Base-by-base conservation (phyloP, 2,329 filamentous ascomycete species). In the Fulvia fulva region DNA sequence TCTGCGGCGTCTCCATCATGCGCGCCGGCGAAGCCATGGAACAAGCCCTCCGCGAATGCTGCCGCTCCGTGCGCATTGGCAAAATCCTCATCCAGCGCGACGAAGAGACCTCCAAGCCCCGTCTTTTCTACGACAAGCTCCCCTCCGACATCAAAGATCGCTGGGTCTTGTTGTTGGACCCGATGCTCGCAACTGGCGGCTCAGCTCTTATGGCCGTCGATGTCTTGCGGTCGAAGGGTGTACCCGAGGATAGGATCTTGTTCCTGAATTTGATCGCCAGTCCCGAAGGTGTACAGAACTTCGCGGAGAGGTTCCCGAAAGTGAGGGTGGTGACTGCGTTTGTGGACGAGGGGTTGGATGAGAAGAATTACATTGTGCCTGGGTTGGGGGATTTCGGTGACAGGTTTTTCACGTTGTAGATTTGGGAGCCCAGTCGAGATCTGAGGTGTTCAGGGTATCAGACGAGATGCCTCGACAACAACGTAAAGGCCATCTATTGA, bases 201-300 rank as follows among this genome's bases (percentile, higher is more conserved):
- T 97, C 92, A 58, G 94, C 94, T 53, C 94, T 91, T 57, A 96
- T 99, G 90, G 94, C 94, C 28, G 92, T 97, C 19, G 90, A 97
- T 64, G 91, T 97, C 2, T 81, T 99, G 66, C 95, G 90, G 73
- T 87, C 87, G 41, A 87, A 90, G 64, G 94, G 94, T 30, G 94
- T 99, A 5, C 91, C 92, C 0, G 94, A 97, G 76, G 90, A 97
- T 66, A 88, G 90, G 58, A 99, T 99, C 62, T 80, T 97, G 41
- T 99, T 99, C 78, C 81, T 99, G 58, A 99, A 99, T 75, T 80
- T 99, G 61, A 97, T 99, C 71, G 92, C 94, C n/a, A 97, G 92
- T 72, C 94, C 94, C 0, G 88, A 96, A 71, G 94, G 94, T 5
- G 89, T 96, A 65, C 84, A 86, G 68, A 92, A 89, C 68, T 97